phyloP scores from a whole-genome alignment of 2,329 filamentous ascomycete species.

The Aspergillus sp. region DNA sequence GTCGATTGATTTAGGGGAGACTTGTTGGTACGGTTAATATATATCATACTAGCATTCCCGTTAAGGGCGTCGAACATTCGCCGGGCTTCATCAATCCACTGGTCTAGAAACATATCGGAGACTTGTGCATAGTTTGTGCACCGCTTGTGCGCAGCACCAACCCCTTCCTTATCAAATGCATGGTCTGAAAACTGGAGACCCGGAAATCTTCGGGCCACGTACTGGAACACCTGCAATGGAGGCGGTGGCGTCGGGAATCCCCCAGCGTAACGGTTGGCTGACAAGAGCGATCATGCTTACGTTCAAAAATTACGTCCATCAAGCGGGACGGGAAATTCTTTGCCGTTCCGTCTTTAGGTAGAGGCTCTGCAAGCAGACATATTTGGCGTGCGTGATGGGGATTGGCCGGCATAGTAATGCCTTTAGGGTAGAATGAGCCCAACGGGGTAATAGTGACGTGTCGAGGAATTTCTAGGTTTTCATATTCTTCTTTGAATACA shows the following conservation, averaged over 20 bases:
- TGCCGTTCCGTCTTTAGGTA: background rate
- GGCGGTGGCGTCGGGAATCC: background rate
- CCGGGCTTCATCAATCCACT: too few relatives aligned
- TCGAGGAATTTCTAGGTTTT: background rate
- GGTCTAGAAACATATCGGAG: too few relatives aligned
- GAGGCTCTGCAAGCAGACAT: background rate
- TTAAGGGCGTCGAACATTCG: too few relatives aligned
- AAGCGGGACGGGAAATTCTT: background rate
- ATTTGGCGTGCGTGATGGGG: background rate
- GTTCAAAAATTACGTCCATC: background rate
- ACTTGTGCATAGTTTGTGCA: too few relatives aligned
- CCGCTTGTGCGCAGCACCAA: too few relatives aligned
- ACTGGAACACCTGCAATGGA: background rate
- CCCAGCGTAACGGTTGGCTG: background rate
- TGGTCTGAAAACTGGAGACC: background rate
- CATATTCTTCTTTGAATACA: background rate
- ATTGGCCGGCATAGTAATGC: background rate
- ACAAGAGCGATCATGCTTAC: background rate
- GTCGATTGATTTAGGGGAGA: rapidly evolving
- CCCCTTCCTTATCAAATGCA: background rate
- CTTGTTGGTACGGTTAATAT: too few relatives aligned
- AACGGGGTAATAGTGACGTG: background rate
- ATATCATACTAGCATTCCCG: too few relatives aligned
- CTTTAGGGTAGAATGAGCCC: background rate
- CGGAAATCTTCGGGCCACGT: background rate